Evolutionary conservation across 2,329 filamentous ascomycete genomes (phyloP), one percentile per base, ranked within the genome.

Genomic region (Pochonia chlamydosporia): DNA sequence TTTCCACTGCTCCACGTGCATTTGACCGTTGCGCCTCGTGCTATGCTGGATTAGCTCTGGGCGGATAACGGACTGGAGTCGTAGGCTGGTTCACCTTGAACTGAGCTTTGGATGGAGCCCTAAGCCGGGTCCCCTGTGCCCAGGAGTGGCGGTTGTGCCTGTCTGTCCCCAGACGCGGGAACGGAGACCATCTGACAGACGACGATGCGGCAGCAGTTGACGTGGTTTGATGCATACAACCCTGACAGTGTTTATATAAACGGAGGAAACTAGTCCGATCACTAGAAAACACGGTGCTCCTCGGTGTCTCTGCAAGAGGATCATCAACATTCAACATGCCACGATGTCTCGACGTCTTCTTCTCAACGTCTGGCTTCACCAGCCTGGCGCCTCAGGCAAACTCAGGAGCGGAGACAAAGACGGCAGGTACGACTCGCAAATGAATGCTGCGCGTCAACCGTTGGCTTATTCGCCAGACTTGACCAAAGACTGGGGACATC

Each of bases 1-100:
- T 21, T 37, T 36, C 41, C 31, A 40, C 31, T 23, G 23, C 46
- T 35, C 42, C 46, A 48, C 46, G 36, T 48, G 46, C 14, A 23
- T n/a, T 18, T 30, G 33, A 16, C 46, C n/a, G n/a, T 20, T 43
- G 31, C 39, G 31, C 40, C 45, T 43, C 45, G 23, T 39, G 31
- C 45, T 33, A 36, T 43, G 2, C 25, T 43, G 33, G n/a, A 41
- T 26, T 18, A 20, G 39, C n/a, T 24, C 10, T 42, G 30, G 36
- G 21, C 23, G 31, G 31, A 16, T n/a, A n/a, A n/a, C n/a, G n/a
- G n/a, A n/a, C n/a, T n/a, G n/a, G n/a, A n/a, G n/a, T n/a, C n/a
- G n/a, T n/a, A n/a, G n/a, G n/a, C n/a, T n/a, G 8, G n/a, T 36
- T 16, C 33, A 4, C 33, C 16, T 8, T 20, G 8, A 9, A 36